Percentiles rank a stretch among this genome's conserved stretches.
Conservation (phyloP, 176 grass and related monocot genomes). For the Tuctoria greenei region DNA sequence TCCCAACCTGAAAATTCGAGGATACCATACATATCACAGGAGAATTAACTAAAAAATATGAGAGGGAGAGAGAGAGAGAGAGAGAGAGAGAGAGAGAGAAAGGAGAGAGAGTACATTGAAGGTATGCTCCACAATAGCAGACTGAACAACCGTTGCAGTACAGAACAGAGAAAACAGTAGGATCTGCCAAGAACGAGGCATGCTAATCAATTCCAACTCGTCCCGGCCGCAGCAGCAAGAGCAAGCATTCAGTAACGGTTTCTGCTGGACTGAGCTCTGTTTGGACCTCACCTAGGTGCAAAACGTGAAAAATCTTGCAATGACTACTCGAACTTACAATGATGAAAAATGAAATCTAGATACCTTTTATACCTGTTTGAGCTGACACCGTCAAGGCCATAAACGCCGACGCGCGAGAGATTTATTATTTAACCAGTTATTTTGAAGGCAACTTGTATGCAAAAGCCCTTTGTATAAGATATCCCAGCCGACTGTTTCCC, state of each 20-base stretch:
- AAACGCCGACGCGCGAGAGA: not conserved
- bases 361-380: conserved; percentile 25
- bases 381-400: conserved; percentile 4
- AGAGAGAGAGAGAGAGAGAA: too few relatives aligned
- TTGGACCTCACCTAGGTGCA: not conserved
- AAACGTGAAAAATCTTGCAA: not conserved
- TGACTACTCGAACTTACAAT: not conserved
- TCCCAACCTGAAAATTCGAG: conserved; percentile 42
- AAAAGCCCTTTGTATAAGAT: not conserved
- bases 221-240: too few relatives aligned
- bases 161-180: conserved; percentile 30
- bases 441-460: not conserved
- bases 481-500: not conserved
- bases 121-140: conserved; percentile 54
- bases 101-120: conserved; percentile 52
- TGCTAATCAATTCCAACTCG: not conserved
- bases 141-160: conserved; percentile 31
- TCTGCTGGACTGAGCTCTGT: not conserved
- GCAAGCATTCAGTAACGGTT: too few relatives aligned
- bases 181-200: conserved; percentile 31
- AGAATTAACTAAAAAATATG: not conserved
- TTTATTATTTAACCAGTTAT: not conserved
- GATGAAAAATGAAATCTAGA: conserved; percentile 6
- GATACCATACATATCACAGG: not conserved
- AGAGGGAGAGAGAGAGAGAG: not conserved